These are phyloP conservation scores for Iris pallida DNA, from an alignment of 116 monocot genomes.

Conservation along the genomic window DNA sequence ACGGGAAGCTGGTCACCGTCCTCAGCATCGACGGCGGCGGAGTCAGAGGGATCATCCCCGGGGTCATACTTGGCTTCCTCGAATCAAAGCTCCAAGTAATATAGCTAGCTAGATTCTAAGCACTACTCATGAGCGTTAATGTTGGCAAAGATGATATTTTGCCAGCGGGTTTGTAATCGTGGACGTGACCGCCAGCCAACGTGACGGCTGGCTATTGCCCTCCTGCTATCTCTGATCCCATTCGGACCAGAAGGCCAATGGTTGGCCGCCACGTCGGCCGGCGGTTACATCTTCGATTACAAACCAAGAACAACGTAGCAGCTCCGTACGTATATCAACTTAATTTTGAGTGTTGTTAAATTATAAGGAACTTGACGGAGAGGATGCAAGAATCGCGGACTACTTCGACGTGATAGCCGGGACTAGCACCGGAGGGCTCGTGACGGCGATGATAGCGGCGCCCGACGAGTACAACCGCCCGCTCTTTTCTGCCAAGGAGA, in stretches of 20 bases:
- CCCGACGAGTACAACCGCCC: slow-evolving; percentile 29
- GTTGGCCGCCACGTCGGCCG: no score
- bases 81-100: slow-evolving; percentile 42
- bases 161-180: no score
- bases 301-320: no score
- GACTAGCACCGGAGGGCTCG: slow-evolving; percentile 57
- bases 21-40: slow-evolving; percentile 51
- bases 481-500: slow-evolving; percentile 34
- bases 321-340: no score
- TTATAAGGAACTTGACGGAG: slow-evolving; percentile 38
- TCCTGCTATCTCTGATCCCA: no score
- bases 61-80: slow-evolving; percentile 26
- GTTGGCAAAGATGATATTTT: no score
- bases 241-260: no score
- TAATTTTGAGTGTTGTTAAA: background rate
- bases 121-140: no score
- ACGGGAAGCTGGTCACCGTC: slow-evolving; percentile 14
- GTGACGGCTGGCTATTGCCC: no score
- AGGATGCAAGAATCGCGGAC: slow-evolving; percentile 41
- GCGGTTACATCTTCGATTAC: no score
- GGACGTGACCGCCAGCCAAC: no score
- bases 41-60: slow-evolving; percentile 44
- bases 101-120: no score
- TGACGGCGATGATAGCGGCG: slow-evolving; percentile 45
- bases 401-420: slow-evolving; percentile 63